phyloP scores from a whole-genome alignment of 805 yeast species.

The Yarrowia phangngaensis region DNA sequence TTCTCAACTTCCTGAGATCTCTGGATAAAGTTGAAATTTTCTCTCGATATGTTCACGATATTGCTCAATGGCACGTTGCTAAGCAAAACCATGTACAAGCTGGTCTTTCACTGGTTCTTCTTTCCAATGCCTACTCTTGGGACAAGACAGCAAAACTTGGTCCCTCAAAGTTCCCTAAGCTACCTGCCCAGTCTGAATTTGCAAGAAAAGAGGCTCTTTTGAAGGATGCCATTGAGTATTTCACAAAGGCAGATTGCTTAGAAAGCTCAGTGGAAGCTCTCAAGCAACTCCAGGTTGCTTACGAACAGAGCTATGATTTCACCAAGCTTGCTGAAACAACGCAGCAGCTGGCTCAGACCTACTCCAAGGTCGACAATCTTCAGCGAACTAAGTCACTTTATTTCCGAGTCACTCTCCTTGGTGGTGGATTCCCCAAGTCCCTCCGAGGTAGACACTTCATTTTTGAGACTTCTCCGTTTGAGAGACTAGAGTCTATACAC shows the following conservation, averaged over 20 bases:
- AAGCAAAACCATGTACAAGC: constrained; percentile 73
- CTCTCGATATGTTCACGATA: constrained; percentile 70
- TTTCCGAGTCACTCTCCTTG: constrained; percentile 75
- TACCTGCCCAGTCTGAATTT: constrained; percentile 78
- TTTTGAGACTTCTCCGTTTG: constrained; percentile 83
- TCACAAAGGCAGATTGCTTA: constrained; percentile 63
- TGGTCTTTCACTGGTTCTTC: constrained; percentile 70
- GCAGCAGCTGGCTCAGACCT: constrained; percentile 62
- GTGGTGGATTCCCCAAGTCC: constrained; percentile 77
- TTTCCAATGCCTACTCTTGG: constrained; percentile 78
- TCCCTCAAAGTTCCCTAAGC: constrained; percentile 57
- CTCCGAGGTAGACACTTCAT: constrained; percentile 73
- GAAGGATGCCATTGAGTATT: constrained; percentile 66
- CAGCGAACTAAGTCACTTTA: constrained; percentile 74
- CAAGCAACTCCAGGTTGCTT: constrained; percentile 71
- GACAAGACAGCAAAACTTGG: constrained; percentile 48
- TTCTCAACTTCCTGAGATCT: constrained; percentile 70
- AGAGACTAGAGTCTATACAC: constrained; percentile 78
- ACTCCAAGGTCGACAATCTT: constrained; percentile 58
- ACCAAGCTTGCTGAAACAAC: constrained; percentile 70
- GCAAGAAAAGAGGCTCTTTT: constrained; percentile 71
- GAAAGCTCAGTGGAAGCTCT: constrained; percentile 78
- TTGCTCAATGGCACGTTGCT: constrained; percentile 59
- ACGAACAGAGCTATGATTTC: constrained; percentile 71
- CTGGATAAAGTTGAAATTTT: constrained; percentile 76